Evolutionary conservation across 2,329 filamentous ascomycete species (phyloP).

Genomic region (Elsinoe arachidis): DNA sequence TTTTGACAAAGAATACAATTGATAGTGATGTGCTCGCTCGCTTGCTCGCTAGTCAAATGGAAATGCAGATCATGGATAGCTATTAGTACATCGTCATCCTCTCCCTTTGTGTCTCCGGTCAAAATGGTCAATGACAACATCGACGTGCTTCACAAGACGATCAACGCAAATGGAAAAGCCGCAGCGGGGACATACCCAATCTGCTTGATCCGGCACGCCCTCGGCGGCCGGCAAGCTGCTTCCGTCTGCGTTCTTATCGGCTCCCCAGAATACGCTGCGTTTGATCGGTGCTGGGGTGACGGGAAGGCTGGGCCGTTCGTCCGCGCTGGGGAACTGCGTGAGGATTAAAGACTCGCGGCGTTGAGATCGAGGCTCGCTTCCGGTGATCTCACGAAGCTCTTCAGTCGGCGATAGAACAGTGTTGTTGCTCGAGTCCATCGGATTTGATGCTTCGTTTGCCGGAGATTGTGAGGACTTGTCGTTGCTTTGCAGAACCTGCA

Average conservation of each 20-base stretch:
- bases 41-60: neutral
- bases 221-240: conserved; percentile 60
- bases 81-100: neutral
- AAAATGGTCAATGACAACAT: neutral
- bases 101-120: neutral
- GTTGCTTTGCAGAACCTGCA: conserved; percentile 12
- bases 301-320: conserved; percentile 77
- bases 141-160: conserved; percentile 4
- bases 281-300: conserved; percentile 80
- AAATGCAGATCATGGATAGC: conserved; percentile 16
- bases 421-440: neutral
- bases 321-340: conserved; percentile 77
- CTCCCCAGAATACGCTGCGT: conserved; percentile 59
- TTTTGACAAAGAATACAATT: neutral
- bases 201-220: conserved; percentile 76
- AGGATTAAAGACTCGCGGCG: conserved; percentile 55
- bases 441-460: neutral
- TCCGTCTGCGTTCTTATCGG: conserved; percentile 46
- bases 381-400: neutral
- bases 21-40: neutral
- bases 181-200: conserved; percentile 75
- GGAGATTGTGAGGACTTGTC: conserved; percentile 9
- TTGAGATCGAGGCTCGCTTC: conserved; percentile 13
- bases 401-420: conserved; percentile 3
- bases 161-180: conserved; percentile 22